These are phyloP conservation scores for Aspergillus fischeri DNA, from an alignment of 2,329 filamentous ascomycete species.

Conservation along the genomic window DNA sequence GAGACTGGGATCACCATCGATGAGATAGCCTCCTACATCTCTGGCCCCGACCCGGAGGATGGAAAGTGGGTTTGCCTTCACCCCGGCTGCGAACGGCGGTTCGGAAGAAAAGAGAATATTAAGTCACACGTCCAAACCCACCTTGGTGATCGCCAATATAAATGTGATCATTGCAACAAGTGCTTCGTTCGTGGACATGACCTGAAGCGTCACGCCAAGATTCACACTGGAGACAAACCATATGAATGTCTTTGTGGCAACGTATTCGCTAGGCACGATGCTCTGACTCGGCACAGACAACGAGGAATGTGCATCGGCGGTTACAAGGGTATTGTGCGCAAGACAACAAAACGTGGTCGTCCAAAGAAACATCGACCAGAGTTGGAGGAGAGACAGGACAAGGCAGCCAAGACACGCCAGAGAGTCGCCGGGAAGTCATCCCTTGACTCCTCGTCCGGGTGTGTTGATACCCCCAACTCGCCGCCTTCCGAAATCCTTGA, in stretches of 20 bases:
- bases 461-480: conserved; percentile 40
- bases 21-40: conserved; percentile 73
- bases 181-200: conserved; percentile 97
- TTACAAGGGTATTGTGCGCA: conserved; percentile 73
- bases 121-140: conserved; percentile 98
- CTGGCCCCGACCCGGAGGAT: conserved; percentile 66
- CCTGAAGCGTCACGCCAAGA: conserved; percentile 94
- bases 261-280: conserved; percentile 91
- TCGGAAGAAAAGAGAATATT: conserved; percentile 98
- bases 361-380: conserved; percentile 60
- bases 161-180: conserved; percentile 88
- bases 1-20: conserved; percentile 84
- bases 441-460: conserved; percentile 33
- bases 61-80: conserved; percentile 77
- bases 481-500: conserved; percentile 41
- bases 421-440: conserved; percentile 33
- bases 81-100: conserved; percentile 77
- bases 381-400: conserved; percentile 54
- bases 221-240: conserved; percentile 92
- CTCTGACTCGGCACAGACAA: conserved; percentile 87
- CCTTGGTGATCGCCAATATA: conserved; percentile 90
- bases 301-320: conserved; percentile 95
- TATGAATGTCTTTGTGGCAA: conserved; percentile 94
- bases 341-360: conserved; percentile 62
- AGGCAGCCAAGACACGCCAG: conserved; percentile 52